Evolutionary conservation across 140 eudicot genomes (phyloP).

Genomic region (Bidens hawaiensis): DNA sequence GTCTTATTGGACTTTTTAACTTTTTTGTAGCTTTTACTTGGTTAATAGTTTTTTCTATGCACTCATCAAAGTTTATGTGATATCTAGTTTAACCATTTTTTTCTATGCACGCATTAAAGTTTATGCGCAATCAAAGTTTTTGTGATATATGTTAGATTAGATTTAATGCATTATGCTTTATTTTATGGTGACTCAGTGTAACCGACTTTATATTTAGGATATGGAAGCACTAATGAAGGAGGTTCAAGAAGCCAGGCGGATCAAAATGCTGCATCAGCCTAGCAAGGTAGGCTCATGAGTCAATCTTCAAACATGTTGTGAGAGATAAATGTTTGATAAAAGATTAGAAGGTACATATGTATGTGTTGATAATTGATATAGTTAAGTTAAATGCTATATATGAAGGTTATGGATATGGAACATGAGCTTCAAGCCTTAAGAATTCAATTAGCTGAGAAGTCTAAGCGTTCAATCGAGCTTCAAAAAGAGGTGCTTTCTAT

Average conservation of each 20-base stretch:
- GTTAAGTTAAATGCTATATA: constrained; percentile 8
- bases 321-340: constrained; percentile 3
- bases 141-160: too few species aligned
- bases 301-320: not conserved
- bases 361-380: constrained; percentile 12
- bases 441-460: constrained; percentile 79
- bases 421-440: constrained; percentile 95
- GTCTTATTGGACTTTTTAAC: not conserved
- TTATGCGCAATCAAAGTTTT: too few species aligned
- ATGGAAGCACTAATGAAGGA: constrained; percentile 93
- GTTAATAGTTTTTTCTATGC: not conserved
- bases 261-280: constrained; percentile 97
- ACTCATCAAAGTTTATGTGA: too few species aligned
- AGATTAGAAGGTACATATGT: not conserved
- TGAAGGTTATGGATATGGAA: constrained; percentile 99
- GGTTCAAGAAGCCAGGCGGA: constrained; percentile 98
- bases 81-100: too few species aligned
- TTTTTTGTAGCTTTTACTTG: not conserved
- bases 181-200: constrained; percentile 10
- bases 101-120: too few species aligned
- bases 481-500: constrained; percentile 76
- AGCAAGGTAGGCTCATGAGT: constrained; percentile 95
- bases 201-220: constrained; percentile 43
- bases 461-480: constrained; percentile 84
- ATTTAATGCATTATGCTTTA: not conserved